Base-by-base conservation (phyloP, 169 alveolate species). In the Babesia caballi region DNA sequence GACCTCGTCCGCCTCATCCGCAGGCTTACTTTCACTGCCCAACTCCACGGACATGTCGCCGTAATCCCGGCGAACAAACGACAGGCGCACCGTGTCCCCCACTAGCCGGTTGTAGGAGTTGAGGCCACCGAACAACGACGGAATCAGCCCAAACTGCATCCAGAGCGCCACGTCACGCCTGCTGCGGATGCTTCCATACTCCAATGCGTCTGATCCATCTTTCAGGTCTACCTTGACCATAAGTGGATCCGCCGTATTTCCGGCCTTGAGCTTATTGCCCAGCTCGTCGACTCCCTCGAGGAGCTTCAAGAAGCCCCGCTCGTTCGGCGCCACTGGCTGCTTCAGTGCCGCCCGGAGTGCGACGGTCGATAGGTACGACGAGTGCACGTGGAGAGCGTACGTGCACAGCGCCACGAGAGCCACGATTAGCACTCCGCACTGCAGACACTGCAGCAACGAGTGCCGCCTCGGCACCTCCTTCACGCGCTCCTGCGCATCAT, bases 121-220 rank as follows among this genome's bases (percentile, higher is more conserved):
- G 57, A 88, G 70, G 5, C 89, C 74, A 7, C 51, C 33, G 51
- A 60, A 70, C 30, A 81, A 42, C 28, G 67, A 59, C 23, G 89
- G 85, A 15, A 84, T 84, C 32, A 88, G 35, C 23, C 83, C 84
- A 46, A 56, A 84, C 59, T 75, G 89, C 59, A 63, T 35, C 80
- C 84, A 73, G 25, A 60, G 44, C 51, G 88, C 78, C 25, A 84
- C 75, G 44, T 81, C 89, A 32, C 56, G 19, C 25, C 78, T 60
- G 36, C 72, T 76, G n/a, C 30, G 28, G 36, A 77, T 23, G n/a
- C 63, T 76, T 9, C 44, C 25, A n/a, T 52, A 51, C 14, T 61
- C 52, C 9, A 71, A 66, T 33, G 60, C 58, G 56, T 74, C 81
- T 19, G 52, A 57, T 28, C 54, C 77, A 33, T 68, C 82, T 14